Conservation (phyloP, 75 land plant genomes). For the Pseudotsuga menziesii region DNA sequence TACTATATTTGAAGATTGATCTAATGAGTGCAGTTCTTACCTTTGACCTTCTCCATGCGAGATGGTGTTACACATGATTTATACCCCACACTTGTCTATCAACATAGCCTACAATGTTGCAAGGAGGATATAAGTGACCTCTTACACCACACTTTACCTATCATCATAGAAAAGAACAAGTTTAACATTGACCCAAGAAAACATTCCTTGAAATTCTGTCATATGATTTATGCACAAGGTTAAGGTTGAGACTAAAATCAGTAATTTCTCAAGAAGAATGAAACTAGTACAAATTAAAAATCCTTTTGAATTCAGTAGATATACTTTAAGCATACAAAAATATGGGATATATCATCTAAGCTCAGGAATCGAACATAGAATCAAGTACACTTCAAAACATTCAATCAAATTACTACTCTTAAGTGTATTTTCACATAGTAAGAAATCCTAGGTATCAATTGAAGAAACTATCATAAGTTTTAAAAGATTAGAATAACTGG, state of each 20-base stretch:
- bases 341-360: too few species aligned
- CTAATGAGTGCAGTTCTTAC: conserved; percentile 21
- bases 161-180: background rate
- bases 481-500: too few species aligned
- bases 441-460: too few species aligned
- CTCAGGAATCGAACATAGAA: too few species aligned
- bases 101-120: conserved; percentile 73
- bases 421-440: too few species aligned
- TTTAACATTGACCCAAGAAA: background rate
- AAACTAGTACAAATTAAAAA: too few species aligned
- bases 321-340: background rate
- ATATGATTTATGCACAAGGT: background rate
- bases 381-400: too few species aligned
- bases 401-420: too few species aligned
- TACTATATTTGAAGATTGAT: background rate
- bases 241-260: too few species aligned
- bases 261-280: too few species aligned
- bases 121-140: conserved; percentile 71
- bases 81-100: conserved; percentile 63
- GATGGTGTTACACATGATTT: conserved; percentile 50
- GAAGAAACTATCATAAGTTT: too few species aligned
- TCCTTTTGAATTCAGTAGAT: background rate
- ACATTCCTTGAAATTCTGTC: background rate
- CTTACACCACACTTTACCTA: conserved; percentile 76
- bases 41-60: conserved; percentile 54